Base-by-base conservation (phyloP, 345 rosid genomes). In the Populus pruinosa region DNA sequence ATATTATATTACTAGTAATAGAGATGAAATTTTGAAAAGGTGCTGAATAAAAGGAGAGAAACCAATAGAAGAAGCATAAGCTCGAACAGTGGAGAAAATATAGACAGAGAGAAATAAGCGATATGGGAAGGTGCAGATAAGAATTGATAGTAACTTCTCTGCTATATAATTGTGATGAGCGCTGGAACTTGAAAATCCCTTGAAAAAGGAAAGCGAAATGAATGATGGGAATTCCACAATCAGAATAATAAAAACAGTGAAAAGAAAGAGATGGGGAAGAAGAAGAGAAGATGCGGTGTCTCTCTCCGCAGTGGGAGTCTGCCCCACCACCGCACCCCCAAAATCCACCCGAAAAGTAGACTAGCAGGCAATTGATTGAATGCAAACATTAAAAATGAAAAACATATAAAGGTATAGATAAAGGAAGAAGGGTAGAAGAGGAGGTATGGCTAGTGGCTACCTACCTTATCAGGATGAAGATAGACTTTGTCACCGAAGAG, bases 381-480 rank as follows among this genome's bases (percentile, higher is more conserved):
- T n/a, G 29, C 27, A 59, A 59, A 59, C 29, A 53, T 44, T 1
- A 23, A 6, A 5, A 8, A 67, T 20, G 21, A 65, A 33, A 10
- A 33, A n/a, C 29, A 27, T 36, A 2, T 11, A 56, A 56, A 56
- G 63, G 63, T 56, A 4, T 1, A 56, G 3, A n/a, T 56, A 59
- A n/a, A 23, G 29, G 29, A 59, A 59, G 63, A 59, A 23, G n/a
- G 14, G 41, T 61, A n/a, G 12, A 36, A 64, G 4, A 35, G 5
- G 43, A 64, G 61, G 36, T 47, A 38, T 29, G 27, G 63, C 44
- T 29, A 41, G 4, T 69, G 23, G 47, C 4, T 69, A 96, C 98
- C 98, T 93, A 96, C 99, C 98, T 96, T 96, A 33, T 91, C 90
- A 8, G 99, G 99, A 65, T 93, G 92, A 36, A 96, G 91, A 80